A percentile compares a stretch with the other conserved stretches of the same genome.
These are phyloP conservation scores for Vitis rupestris DNA, from an alignment of 164 flowering plant genomes.

Conservation along the genomic window DNA sequence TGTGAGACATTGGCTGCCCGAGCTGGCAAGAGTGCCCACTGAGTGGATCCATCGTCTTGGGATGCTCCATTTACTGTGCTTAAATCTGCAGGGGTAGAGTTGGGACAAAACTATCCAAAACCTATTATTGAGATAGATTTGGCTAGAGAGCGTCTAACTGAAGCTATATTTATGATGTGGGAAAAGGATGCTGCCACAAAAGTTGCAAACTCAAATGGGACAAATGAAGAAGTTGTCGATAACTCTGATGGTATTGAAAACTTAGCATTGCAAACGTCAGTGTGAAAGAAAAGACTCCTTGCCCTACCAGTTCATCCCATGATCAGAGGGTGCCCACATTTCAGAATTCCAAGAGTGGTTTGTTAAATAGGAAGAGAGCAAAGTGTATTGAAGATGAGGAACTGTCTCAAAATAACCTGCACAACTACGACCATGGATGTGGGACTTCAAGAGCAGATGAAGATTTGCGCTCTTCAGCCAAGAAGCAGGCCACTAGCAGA, in stretches of 20 bases:
- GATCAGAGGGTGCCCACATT: conserved; percentile 85
- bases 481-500: conserved; percentile 43
- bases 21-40: conserved; percentile 85
- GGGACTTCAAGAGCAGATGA: conserved; percentile 43
- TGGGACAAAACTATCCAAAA: conserved; percentile 82
- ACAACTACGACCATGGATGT: conserved; percentile 10
- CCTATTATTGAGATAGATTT: conserved; percentile 73
- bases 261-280: conserved; percentile 28
- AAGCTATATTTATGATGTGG: conserved; percentile 63
- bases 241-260: conserved; percentile 33
- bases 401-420: conserved; percentile 13
- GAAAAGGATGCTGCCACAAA: conserved; percentile 53
- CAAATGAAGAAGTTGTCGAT: conserved; percentile 66
- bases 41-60: conserved; percentile 90
- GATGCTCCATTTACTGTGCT: too few relatives aligned
- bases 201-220: conserved; percentile 37
- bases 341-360: conserved; percentile 32
- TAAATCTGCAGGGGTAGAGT: conserved; percentile 63
- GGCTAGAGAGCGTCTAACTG: conserved; percentile 58
- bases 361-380: conserved; percentile 37
- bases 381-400: conserved; percentile 33
- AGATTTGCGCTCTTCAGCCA: conserved; percentile 59
- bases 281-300: conserved; percentile 27
- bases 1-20: conserved; percentile 92
- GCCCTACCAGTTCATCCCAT: conserved; percentile 51